Percentiles rank a stretch among this genome's conserved stretches.
Conservation (phyloP, 2,329 filamentous ascomycete species). For the Apiospora pterosperma region DNA sequence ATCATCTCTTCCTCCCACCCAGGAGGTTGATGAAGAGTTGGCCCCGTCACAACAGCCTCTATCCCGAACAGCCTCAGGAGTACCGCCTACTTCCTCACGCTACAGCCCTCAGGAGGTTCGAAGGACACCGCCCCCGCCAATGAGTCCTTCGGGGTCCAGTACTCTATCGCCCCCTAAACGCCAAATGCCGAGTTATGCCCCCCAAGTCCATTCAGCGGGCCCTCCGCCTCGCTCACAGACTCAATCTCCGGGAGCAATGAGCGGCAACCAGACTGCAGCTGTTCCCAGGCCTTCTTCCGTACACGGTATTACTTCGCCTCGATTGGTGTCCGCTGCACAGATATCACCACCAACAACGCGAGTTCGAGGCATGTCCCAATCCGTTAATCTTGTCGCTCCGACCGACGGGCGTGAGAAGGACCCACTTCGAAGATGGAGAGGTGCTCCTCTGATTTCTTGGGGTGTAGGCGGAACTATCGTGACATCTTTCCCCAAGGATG, state of each 20-base stretch:
- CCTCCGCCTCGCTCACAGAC: slow-evolving; percentile 60
- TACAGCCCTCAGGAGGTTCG: slow-evolving; percentile 37
- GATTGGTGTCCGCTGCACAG: slow-evolving; percentile 14
- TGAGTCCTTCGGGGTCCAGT: slow-evolving; percentile 34
- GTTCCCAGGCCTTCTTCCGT: slow-evolving; percentile 53
- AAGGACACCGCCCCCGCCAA: slow-evolving; percentile 47
- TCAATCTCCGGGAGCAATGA: slow-evolving; percentile 54
- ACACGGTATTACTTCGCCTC: slow-evolving; percentile 41
- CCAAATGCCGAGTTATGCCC: slow-evolving; percentile 47
- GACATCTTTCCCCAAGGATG: slow-evolving; percentile 83
- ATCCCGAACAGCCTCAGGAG: slow-evolving; percentile 13
- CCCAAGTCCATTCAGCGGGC: slow-evolving; percentile 32
- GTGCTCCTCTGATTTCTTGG: slow-evolving; percentile 82
- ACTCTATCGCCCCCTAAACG: slow-evolving; percentile 56
- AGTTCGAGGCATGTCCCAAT: slow-evolving; percentile 50
- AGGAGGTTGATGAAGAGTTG: slow-evolving; percentile 60
- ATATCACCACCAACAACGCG: slow-evolving; percentile 30
- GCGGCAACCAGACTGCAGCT: slow-evolving; percentile 39
- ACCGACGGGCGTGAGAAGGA: slow-evolving; percentile 69
- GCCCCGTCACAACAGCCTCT: slow-evolving; percentile 24
- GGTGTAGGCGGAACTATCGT: slow-evolving; percentile 80
- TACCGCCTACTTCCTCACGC: slow-evolving; percentile 16
- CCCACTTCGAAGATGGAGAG: slow-evolving; percentile 85
- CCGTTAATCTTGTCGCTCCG: slow-evolving; percentile 56
- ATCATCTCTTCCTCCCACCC: slow-evolving; percentile 57